Percentiles rank a stretch among this genome's conserved stretches.
Conservation (phyloP, 1,139 yeast genomes). For the Entelexis paramagnoliae region DNA sequence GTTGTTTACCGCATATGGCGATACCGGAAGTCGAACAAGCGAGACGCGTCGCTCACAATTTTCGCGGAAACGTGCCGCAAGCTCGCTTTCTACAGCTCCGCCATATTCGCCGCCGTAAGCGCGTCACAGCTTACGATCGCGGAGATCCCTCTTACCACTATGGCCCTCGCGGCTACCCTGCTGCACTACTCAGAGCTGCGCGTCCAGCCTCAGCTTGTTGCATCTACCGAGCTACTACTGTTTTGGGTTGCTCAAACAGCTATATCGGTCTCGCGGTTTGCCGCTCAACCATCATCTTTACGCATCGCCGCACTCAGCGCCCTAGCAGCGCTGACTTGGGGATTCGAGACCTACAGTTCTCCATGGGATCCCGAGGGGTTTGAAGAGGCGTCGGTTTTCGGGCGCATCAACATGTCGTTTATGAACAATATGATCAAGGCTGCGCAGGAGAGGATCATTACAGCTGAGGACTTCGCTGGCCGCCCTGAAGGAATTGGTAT, state of each 20-base stretch:
- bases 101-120: background rate
- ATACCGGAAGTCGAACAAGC: no score
- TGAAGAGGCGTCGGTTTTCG: conserved; percentile 17
- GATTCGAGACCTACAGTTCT: background rate
- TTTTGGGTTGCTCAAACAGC: background rate
- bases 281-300: background rate
- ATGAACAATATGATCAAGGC: conserved; percentile 10
- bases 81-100: background rate
- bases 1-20: background rate
- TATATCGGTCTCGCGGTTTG: background rate
- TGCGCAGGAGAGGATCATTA: background rate
- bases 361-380: conserved; percentile 4
- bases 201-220: background rate
- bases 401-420: conserved; percentile 12
- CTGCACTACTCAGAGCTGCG: conserved; percentile 3
- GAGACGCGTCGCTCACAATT: background rate
- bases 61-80: background rate
- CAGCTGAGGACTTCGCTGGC: conserved; percentile 11
- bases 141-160: background rate
- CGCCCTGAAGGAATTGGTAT: background rate
- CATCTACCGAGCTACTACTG: conserved; percentile 4
- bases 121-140: background rate
- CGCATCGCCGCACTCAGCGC: background rate
- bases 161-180: background rate
- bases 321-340: background rate